These are phyloP conservation scores for Eimeria praecox DNA, from an alignment of 169 alveolate genomes.

Conservation along the genomic window DNA sequence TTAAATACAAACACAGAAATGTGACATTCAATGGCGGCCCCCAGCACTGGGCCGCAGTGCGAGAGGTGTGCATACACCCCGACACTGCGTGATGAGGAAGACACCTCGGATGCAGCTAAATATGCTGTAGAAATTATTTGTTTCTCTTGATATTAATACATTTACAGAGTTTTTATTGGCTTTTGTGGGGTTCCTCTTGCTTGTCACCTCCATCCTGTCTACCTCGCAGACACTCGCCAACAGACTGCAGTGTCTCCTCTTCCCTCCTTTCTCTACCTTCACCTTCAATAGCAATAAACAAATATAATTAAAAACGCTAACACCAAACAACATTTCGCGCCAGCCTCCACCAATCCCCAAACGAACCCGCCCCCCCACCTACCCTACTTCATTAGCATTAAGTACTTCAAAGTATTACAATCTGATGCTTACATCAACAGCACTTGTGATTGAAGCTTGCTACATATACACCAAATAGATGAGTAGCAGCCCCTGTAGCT, in stretches of 20 bases:
- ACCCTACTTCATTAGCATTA: neutral
- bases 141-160: neutral
- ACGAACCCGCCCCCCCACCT: neutral
- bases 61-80: slow-evolving; percentile 75
- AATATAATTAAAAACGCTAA: neutral
- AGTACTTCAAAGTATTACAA: too few species aligned
- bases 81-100: slow-evolving; percentile 41
- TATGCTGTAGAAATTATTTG: neutral
- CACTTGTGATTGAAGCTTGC: too few species aligned
- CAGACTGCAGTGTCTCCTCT: neutral
- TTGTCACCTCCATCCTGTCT: slow-evolving; percentile 38
- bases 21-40: slow-evolving; percentile 74
- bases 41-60: slow-evolving; percentile 71
- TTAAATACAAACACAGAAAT: neutral
- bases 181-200: neutral
- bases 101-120: neutral
- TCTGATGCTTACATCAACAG: too few species aligned
- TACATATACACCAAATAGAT: neutral
- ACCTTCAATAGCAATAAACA: neutral
- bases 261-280: neutral
- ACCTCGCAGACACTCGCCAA: slow-evolving; percentile 45
- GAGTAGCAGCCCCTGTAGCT: neutral
- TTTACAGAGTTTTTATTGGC: slow-evolving; percentile 22
- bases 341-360: slow-evolving; percentile 1
- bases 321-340: neutral